phyloP scores from a whole-genome alignment of 345 rosid genomes.

The Bruguiera parviflora region DNA sequence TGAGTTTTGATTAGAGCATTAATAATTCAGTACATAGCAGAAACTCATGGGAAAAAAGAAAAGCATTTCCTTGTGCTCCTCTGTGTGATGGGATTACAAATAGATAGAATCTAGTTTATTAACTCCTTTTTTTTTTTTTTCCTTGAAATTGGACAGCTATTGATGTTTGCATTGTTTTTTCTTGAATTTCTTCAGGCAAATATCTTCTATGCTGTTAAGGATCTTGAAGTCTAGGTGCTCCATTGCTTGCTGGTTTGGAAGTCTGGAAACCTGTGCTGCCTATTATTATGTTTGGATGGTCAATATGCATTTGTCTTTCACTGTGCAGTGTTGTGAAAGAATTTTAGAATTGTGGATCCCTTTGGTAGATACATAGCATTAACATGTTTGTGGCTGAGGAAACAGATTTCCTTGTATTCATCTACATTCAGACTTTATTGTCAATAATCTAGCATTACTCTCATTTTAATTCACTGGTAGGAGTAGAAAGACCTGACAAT shows the following conservation, averaged over 20 bases:
- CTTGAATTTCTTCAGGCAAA: slow-evolving; percentile 31
- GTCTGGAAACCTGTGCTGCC: slow-evolving; percentile 40
- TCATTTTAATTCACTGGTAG: slow-evolving; percentile 1
- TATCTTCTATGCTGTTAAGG: slow-evolving; percentile 27
- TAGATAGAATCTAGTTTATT: background rate
- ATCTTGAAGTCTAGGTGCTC: slow-evolving; percentile 43
- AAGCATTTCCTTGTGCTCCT: background rate
- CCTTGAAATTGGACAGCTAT: background rate
- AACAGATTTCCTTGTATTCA: slow-evolving; percentile 8
- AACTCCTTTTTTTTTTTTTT: background rate
- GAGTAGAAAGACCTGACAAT: slow-evolving; percentile 16
- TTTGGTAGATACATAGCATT: slow-evolving; percentile 58
- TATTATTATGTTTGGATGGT: slow-evolving; percentile 40
- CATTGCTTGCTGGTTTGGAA: slow-evolving; percentile 43
- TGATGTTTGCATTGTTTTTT: background rate
- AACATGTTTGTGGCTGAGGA: slow-evolving; percentile 11
- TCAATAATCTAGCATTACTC: background rate
- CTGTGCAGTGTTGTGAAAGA: slow-evolving; percentile 30
- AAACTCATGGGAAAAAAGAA: background rate
- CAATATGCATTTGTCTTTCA: slow-evolving; percentile 36
- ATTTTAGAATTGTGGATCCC: slow-evolving; percentile 59
- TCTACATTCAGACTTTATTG: slow-evolving; percentile 5
- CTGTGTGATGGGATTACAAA: background rate
- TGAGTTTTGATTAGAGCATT: background rate
- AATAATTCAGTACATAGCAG: background rate